These are phyloP conservation scores for Myriosclerotinia scirpicola DNA, from an alignment of 2,329 filamentous ascomycete species.

Conservation along the genomic window DNA sequence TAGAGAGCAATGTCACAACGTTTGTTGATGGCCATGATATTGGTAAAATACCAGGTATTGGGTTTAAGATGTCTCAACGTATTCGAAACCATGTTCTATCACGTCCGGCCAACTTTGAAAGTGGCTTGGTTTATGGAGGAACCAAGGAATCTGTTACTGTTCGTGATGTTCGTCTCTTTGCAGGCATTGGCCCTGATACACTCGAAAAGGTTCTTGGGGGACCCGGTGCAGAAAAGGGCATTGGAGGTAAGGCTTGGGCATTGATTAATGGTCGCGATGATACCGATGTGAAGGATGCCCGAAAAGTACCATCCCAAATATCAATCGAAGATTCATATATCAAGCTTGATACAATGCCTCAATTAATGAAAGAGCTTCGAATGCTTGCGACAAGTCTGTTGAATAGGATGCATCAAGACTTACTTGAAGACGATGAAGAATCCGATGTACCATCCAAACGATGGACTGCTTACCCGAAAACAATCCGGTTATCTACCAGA, in stretches of 20 bases:
- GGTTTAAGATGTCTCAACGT: slow-evolving; percentile 71
- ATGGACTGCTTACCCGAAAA: slow-evolving; percentile 82
- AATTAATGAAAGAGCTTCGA: slow-evolving; percentile 67
- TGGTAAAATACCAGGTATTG: slow-evolving; percentile 81
- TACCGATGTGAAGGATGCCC: slow-evolving; percentile 68
- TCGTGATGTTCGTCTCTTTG: slow-evolving; percentile 60
- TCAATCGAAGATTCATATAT: slow-evolving; percentile 93
- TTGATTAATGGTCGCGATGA: slow-evolving; percentile 80
- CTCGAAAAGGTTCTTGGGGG: slow-evolving; percentile 71
- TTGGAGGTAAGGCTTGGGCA: slow-evolving; percentile 72
- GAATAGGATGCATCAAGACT: slow-evolving; percentile 74
- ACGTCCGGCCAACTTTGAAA: slow-evolving; percentile 44
- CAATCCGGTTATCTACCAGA: slow-evolving; percentile 76
- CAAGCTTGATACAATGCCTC: slow-evolving; percentile 62
- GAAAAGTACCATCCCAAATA: slow-evolving; percentile 78
- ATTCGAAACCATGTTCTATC: slow-evolving; percentile 61
- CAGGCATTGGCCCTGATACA: slow-evolving; percentile 60
- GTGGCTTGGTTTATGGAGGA: slow-evolving; percentile 49
- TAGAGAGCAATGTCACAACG: slow-evolving; percentile 52
- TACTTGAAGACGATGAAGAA: slow-evolving; percentile 51
- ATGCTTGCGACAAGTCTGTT: slow-evolving; percentile 69
- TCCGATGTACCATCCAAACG: slow-evolving; percentile 29
- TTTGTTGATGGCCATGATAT: slow-evolving; percentile 80
- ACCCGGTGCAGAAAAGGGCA: slow-evolving; percentile 67
- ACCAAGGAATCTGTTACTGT: slow-evolving; percentile 62